Conservation (phyloP, 75 land plant genomes). For the Sequoiadendron giganteum region DNA sequence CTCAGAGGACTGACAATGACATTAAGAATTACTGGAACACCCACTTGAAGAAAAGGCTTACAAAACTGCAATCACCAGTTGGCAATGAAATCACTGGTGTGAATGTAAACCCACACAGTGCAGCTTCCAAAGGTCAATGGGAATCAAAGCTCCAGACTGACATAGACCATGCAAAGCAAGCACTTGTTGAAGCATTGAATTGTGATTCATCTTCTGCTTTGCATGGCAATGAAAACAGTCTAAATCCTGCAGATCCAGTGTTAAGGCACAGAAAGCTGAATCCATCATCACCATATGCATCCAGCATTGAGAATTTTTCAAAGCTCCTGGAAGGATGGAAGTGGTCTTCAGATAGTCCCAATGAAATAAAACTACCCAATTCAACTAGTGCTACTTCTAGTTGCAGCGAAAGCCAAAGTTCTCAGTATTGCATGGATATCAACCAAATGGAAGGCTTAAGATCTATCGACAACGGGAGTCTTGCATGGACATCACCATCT, state of each 20-base stretch:
- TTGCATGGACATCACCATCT: neutral
- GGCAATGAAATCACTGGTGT: neutral
- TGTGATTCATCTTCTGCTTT: neutral
- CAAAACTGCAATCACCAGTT: conserved; percentile 14
- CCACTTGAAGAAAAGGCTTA: too few species aligned
- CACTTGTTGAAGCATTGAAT: neutral
- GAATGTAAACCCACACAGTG: neutral
- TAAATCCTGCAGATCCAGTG: neutral
- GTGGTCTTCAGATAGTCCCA: conserved; percentile 26
- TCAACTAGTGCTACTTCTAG: neutral
- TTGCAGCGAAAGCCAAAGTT: neutral
- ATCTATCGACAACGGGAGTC: neutral
- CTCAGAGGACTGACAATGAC: too few species aligned
- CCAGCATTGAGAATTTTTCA: conserved; percentile 62
- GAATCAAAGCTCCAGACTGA: conserved; percentile 9
- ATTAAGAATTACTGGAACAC: too few species aligned
- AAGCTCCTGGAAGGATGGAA: conserved; percentile 57
- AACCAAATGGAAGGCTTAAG: neutral
- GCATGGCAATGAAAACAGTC: neutral
- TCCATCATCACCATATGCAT: conserved; percentile 33
- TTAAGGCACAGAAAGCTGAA: neutral
- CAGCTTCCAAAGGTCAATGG: conserved; percentile 2
- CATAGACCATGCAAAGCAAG: conserved; percentile 10
- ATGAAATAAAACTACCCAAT: neutral
- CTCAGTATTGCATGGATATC: conserved; percentile 16